These are phyloP conservation scores for Coniochaeta sp. DNA, from an alignment of 2,329 filamentous ascomycete genomes.

Conservation along the genomic window DNA sequence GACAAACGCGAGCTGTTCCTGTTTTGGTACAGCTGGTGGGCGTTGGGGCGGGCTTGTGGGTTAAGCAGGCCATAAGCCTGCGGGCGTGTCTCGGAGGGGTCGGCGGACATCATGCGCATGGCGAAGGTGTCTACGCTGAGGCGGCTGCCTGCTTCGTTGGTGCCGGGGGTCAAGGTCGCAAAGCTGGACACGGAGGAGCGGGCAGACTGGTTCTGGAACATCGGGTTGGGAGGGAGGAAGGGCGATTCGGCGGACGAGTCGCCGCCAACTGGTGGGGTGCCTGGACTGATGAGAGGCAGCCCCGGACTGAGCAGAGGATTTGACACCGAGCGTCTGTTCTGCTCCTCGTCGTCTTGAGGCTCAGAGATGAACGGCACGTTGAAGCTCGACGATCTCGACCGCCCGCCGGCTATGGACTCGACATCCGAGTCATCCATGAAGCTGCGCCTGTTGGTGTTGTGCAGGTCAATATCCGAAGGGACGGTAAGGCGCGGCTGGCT, in stretches of 20 bases:
- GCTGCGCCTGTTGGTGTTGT: slow-evolving; percentile 6
- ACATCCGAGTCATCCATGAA: slow-evolving; percentile 10
- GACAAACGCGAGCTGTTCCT: slow-evolving; percentile 41
- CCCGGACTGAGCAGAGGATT: slow-evolving; percentile 7
- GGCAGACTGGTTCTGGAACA: slow-evolving; percentile 12
- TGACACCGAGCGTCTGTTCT: slow-evolving; percentile 8
- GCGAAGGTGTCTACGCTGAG: slow-evolving; percentile 19
- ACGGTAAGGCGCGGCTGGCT: slow-evolving; percentile 12
- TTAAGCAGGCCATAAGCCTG: slow-evolving; percentile 9
- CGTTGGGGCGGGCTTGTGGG: slow-evolving; percentile 10
- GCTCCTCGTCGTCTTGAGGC: slow-evolving; percentile 6
- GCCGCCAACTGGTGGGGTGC: slow-evolving; percentile 2
- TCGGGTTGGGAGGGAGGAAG: slow-evolving; percentile 11
- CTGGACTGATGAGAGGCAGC: too few species aligned
- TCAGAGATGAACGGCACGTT: slow-evolving; percentile 11
- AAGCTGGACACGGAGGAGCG: slow-evolving; percentile 11
- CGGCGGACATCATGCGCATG: slow-evolving; percentile 17
- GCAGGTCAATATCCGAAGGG: slow-evolving; percentile 11
- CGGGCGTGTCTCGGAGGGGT: slow-evolving; percentile 11
- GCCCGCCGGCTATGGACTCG: slow-evolving; percentile 8
- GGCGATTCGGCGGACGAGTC: slow-evolving; percentile 9
- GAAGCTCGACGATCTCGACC: slow-evolving; percentile 12
- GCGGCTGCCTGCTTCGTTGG: slow-evolving; percentile 10
- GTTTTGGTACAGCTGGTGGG: slow-evolving; percentile 9
- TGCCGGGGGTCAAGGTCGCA: slow-evolving; percentile 11